Evolutionary conservation across 1,284 basidiomycete species (phyloP), one percentile per base, ranked within the genome.

Genomic region (Pterula multifida): DNA sequence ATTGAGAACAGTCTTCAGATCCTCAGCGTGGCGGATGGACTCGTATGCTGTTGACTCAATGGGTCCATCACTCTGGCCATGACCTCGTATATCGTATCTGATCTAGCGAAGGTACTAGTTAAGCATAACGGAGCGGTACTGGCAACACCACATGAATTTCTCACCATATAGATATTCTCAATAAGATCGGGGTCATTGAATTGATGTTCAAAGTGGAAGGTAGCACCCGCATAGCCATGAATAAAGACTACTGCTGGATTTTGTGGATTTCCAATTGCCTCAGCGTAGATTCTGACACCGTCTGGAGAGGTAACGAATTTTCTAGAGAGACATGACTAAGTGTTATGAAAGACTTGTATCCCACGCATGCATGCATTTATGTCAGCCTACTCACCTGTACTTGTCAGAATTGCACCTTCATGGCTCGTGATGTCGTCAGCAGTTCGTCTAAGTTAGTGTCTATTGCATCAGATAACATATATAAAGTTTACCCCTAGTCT

Each of bases 161-260:
- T 52, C 53, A 68, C 66, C 46, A 71, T 56, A 54, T 69, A 67
- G 45, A 63, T 56, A 44, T 59, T 56, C 46, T 58, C 54, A 17
- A 58, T 55, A 57, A 67, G 63, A 17, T 50, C 52, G 3, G 57
- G 49, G 53, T 71, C 67, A 19, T 53, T 51, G 53, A 71, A 69
- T 50, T 69, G 63, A 36, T 56, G 56, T 52, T 71, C 65, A 54
- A 68, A 72, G 3, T 61, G 65, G 22, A 63, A 56, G 17, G 61
- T 58, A 48, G 62, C 65, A 52, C 67, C 58, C 6, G 63, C 61
- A 50, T 68, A 62, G 3, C 68, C 71, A 55, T 70, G 70, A 24
- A 72, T 63, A 56, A 72, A 68, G 36, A 73, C 62, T 32, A 72
- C 54, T 3, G 65, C 56, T 4, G 66, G 68, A 48, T 68, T 68